Percentiles rank a stretch among this genome's conserved stretches.
phyloP scores from a whole-genome alignment of 1,284 basidiomycete species.

The Trametes polyzona region DNA sequence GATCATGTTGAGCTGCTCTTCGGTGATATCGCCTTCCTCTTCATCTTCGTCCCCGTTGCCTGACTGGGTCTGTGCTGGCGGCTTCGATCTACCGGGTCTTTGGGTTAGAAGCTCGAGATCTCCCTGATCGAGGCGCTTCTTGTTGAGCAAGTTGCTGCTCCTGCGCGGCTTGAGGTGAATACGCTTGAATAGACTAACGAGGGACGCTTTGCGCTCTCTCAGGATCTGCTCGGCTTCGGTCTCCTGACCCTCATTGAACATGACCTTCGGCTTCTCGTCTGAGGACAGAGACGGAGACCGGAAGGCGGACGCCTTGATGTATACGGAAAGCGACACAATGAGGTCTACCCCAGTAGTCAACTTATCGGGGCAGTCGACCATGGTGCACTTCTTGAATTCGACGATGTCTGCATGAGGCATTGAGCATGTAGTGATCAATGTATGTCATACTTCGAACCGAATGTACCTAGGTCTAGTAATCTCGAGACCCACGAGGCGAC shows the following conservation, averaged over 20 bases:
- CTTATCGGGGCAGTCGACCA: slow-evolving; percentile 72
- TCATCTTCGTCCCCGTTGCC: slow-evolving; percentile 71
- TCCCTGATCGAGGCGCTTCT: slow-evolving; percentile 42
- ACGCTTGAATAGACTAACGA: slow-evolving; percentile 67
- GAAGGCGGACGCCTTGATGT: slow-evolving; percentile 70
- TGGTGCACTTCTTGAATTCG: slow-evolving; percentile 59
- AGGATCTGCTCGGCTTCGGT: slow-evolving; percentile 74
- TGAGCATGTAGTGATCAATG: background rate
- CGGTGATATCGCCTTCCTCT: slow-evolving; percentile 76
- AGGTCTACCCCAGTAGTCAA: slow-evolving; percentile 71
- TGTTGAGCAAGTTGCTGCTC: slow-evolving; percentile 31
- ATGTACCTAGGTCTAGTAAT: slow-evolving; percentile 69
- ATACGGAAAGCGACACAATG: slow-evolving; percentile 71
- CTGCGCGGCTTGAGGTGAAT: slow-evolving; percentile 59
- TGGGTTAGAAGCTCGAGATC: slow-evolving; percentile 43
- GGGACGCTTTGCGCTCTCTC: slow-evolving; percentile 76
- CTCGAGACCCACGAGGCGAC: slow-evolving; percentile 71
- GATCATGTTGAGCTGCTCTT: slow-evolving; percentile 79
- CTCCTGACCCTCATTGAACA: slow-evolving; percentile 76
- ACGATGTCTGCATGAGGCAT: slow-evolving; percentile 52
- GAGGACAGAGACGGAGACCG: slow-evolving; percentile 41
- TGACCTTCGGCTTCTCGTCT: slow-evolving; percentile 39
- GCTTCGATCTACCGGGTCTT: slow-evolving; percentile 37
- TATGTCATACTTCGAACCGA: background rate
- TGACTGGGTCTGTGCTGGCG: slow-evolving; percentile 38